phyloP scores from a whole-genome alignment of 257 asterid species.

The Jaltomata sinuosa region DNA sequence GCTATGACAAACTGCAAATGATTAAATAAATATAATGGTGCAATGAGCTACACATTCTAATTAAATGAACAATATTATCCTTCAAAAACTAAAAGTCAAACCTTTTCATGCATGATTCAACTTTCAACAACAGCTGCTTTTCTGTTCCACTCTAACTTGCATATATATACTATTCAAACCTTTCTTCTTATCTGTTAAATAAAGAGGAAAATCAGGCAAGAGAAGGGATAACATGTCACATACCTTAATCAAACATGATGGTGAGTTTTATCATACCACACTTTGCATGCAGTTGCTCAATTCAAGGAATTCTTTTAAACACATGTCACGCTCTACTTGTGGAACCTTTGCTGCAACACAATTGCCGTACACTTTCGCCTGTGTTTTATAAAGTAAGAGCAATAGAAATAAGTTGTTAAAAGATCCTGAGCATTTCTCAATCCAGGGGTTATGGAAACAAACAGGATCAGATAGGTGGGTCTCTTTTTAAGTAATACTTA shows the following conservation, averaged over 20 bases:
- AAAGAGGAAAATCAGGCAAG: slow-evolving; percentile 1
- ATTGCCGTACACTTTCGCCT: slow-evolving; percentile 79
- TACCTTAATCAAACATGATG: neutral
- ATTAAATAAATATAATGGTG: neutral
- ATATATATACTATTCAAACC: slow-evolving; percentile 26
- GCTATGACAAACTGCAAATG: neutral
- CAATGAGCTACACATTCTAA: neutral
- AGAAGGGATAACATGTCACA: neutral
- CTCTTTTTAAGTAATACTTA: neutral
- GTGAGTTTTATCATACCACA: slow-evolving; percentile 36
- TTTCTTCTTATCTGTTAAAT: slow-evolving; percentile 52
- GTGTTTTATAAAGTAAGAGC: slow-evolving; percentile 2
- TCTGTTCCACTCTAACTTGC: neutral
- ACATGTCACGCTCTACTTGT: slow-evolving; percentile 75
- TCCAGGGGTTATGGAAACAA: neutral
- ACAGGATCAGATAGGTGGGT: neutral
- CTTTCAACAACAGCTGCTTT: neutral
- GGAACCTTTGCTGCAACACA: slow-evolving; percentile 86
- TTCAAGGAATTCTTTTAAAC: slow-evolving; percentile 62
- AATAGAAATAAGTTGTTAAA: neutral
- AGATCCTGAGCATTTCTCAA: neutral
- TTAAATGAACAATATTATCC: neutral
- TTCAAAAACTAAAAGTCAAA: neutral
- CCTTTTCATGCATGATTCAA: slow-evolving; percentile 4
- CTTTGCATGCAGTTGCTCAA: slow-evolving; percentile 79